phyloP scores from a whole-genome alignment of 345 rosid species.

The Trapa incisa region DNA sequence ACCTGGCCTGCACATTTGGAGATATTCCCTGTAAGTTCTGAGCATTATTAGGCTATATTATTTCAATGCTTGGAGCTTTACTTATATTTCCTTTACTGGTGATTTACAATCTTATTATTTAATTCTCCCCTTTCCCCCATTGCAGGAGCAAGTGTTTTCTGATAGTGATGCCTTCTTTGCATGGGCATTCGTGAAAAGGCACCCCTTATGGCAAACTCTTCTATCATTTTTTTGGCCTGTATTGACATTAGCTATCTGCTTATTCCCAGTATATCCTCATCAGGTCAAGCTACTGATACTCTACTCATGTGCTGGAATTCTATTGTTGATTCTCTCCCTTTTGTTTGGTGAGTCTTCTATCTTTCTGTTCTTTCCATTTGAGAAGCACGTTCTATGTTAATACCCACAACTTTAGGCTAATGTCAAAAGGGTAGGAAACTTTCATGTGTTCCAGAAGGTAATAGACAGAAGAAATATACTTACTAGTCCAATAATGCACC shows the following conservation, averaged over 20 bases:
- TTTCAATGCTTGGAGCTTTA: neutral
- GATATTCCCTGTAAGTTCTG: constrained; percentile 67
- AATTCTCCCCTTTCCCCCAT: constrained; percentile 6
- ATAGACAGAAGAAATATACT: neutral
- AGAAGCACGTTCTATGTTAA: too few species aligned
- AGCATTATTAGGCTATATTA: neutral
- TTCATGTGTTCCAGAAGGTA: neutral
- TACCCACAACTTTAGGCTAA: too few species aligned
- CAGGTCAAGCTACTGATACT: constrained; percentile 78
- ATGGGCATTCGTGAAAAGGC: constrained; percentile 81
- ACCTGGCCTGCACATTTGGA: constrained; percentile 99
- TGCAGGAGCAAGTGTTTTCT: constrained; percentile 93
- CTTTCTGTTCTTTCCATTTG: neutral
- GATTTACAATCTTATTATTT: neutral
- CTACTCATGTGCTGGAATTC: constrained; percentile 78
- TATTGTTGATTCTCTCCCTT: constrained; percentile 65
- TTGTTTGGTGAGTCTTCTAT: constrained; percentile 48
- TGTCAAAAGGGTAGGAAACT: too few species aligned
- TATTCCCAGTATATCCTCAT: constrained; percentile 95
- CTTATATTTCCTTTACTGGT: neutral
- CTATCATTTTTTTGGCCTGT: constrained; percentile 97
- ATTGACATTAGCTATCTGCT: constrained; percentile 87
- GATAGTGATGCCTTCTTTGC: constrained; percentile 91
- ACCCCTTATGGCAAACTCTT: constrained; percentile 93
- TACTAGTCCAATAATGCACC: neutral